A percentile compares a stretch with the other conserved stretches of the same genome.
Evolutionary conservation across 352 stramenopile genomes (phyloP).

Genomic region (Globisporangium mamillatum): DNA sequence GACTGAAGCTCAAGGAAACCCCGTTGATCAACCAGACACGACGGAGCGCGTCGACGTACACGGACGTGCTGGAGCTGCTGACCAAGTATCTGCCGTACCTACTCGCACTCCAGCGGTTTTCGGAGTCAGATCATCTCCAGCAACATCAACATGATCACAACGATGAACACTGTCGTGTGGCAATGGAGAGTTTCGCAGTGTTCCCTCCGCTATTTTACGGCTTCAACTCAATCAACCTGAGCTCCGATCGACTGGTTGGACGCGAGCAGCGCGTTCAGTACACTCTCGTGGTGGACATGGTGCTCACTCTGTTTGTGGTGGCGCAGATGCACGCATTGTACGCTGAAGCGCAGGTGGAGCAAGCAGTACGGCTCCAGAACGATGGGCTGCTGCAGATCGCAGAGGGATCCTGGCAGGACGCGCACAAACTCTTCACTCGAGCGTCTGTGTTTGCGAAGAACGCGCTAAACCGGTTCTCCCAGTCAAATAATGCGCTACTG

Average conservation of each 20-base stretch:
- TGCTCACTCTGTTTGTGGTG: constrained; percentile 33
- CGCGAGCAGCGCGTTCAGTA: constrained; percentile 20
- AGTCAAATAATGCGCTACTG: background rate
- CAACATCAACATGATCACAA: background rate
- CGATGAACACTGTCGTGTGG: background rate
- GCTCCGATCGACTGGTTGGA: constrained; percentile 29
- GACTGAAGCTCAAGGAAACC: constrained; percentile 51
- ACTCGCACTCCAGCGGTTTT: constrained; percentile 36
- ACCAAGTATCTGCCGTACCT: constrained; percentile 43
- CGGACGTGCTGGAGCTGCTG: constrained; percentile 30
- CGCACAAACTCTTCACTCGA: constrained; percentile 25
- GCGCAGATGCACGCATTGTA: constrained; percentile 32
- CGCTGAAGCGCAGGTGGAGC: constrained; percentile 26
- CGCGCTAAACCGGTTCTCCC: background rate
- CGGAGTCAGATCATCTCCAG: background rate
- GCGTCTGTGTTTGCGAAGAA: constrained; percentile 12
- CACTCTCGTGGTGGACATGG: constrained; percentile 33
- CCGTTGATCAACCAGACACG: constrained; percentile 29
- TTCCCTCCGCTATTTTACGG: constrained; percentile 54
- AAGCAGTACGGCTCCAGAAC: constrained; percentile 15
- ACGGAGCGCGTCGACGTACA: constrained; percentile 17
- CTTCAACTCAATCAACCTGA: constrained; percentile 31
- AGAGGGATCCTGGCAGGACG: constrained; percentile 29
- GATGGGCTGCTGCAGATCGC: constrained; percentile 24
- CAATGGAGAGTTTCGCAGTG: background rate